A percentile compares a stretch with the other conserved stretches of the same genome.
Evolutionary conservation across 192 early-diverging fungal species (phyloP).

Genomic region (Coemansia javaensis): DNA sequence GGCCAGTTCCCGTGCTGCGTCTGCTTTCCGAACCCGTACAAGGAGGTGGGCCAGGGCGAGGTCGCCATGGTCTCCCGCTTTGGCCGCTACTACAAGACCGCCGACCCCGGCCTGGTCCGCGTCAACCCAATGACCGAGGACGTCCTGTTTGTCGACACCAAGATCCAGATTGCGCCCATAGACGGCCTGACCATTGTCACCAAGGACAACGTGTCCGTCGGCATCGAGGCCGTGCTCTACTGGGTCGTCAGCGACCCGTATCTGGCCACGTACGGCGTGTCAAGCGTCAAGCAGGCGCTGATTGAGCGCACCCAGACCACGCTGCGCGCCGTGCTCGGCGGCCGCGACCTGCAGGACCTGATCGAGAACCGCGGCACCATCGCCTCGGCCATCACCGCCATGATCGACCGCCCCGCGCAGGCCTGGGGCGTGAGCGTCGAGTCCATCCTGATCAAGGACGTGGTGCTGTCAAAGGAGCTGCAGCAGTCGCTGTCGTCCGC

Average conservation of each 20-base stretch:
- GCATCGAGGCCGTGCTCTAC: conserved; percentile 82
- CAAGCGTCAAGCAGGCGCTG: conserved; percentile 74
- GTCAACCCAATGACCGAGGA: conserved; percentile 50
- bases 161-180: conserved; percentile 61
- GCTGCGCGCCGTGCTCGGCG: conserved; percentile 76
- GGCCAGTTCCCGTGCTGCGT: conserved; percentile 49
- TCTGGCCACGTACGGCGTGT: conserved; percentile 72
- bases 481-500: conserved; percentile 82
- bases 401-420: conserved; percentile 74
- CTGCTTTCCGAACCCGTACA: conserved; percentile 52
- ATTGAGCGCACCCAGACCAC: conserved; percentile 89
- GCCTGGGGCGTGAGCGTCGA: conserved; percentile 78
- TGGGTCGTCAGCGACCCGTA: conserved; percentile 82
- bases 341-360: conserved; percentile 76
- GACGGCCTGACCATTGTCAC: conserved; percentile 74
- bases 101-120: conserved; percentile 55
- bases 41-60: conserved; percentile 35
- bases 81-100: conserved; percentile 54
- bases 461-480: conserved; percentile 67
- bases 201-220: conserved; percentile 84
- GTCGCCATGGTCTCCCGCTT: conserved; percentile 48
- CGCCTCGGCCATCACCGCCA: conserved; percentile 76
- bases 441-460: conserved; percentile 83
- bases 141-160: conserved; percentile 53
- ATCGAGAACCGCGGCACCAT: conserved; percentile 88